These are phyloP conservation scores for Phytophthora litchii DNA, from an alignment of 352 stramenopile genomes.

Conservation along the genomic window DNA sequence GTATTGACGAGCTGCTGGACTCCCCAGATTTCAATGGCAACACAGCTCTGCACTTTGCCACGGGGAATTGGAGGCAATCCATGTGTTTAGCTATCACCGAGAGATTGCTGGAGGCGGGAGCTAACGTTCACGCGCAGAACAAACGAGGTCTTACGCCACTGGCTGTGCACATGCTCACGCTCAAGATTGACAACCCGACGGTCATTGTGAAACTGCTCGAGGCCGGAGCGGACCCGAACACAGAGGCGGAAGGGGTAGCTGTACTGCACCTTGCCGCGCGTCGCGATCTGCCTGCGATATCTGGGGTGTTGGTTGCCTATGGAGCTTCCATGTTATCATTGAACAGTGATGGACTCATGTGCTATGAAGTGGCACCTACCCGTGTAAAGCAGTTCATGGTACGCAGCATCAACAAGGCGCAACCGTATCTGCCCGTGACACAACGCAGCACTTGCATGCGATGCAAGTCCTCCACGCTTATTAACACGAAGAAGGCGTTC, in stretches of 20 bases:
- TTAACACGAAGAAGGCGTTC: slow-evolving; percentile 53
- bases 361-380: slow-evolving; percentile 71
- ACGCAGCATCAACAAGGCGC: slow-evolving; percentile 57
- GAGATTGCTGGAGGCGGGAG: slow-evolving; percentile 56
- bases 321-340: slow-evolving; percentile 64
- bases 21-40: slow-evolving; percentile 81
- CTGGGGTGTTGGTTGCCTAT: slow-evolving; percentile 64
- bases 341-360: slow-evolving; percentile 79
- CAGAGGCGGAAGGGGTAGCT: slow-evolving; percentile 64
- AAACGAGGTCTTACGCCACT: slow-evolving; percentile 71
- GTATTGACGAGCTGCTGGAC: slow-evolving; percentile 71
- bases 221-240: slow-evolving; percentile 59
- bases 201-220: slow-evolving; percentile 73
- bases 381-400: slow-evolving; percentile 75
- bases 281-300: slow-evolving; percentile 57
- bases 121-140: slow-evolving; percentile 58
- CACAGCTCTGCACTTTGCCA: slow-evolving; percentile 80
- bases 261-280: slow-evolving; percentile 65
- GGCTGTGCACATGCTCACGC: slow-evolving; percentile 79
- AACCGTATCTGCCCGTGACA: slow-evolving; percentile 50
- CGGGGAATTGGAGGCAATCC: slow-evolving; percentile 61
- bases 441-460: slow-evolving; percentile 79
- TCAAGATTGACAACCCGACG: slow-evolving; percentile 74
- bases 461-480: slow-evolving; percentile 55
- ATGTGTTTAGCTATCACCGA: slow-evolving; percentile 52